phyloP scores from a whole-genome alignment of 2,329 filamentous ascomycete species.

The Cytospora mali region DNA sequence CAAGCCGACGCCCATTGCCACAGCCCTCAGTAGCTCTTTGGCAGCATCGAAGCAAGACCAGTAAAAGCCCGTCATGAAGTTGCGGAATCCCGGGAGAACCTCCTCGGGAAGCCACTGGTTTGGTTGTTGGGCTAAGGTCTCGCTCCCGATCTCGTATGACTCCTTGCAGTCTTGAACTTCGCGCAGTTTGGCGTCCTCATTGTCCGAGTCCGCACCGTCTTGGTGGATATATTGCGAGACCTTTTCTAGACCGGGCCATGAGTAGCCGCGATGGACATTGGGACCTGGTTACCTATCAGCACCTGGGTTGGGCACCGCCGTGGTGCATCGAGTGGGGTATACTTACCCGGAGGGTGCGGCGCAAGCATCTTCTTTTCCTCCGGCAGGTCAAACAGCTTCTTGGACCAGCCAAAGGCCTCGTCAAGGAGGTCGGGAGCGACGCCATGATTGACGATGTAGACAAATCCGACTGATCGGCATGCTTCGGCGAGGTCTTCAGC shows the following conservation, averaged over 20 bases:
- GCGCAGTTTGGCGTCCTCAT: conserved; percentile 25
- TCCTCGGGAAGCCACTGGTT: conserved; percentile 46
- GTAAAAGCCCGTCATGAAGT: conserved; percentile 38
- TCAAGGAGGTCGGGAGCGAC: conserved; percentile 40
- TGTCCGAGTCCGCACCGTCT: conserved; percentile 21
- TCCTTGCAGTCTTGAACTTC: conserved; percentile 35
- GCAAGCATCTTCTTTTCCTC: conserved; percentile 41
- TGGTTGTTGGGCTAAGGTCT: conserved; percentile 24
- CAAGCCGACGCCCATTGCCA: conserved; percentile 40
- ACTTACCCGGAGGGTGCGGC: conserved; percentile 37
- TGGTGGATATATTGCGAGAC: conserved; percentile 31
- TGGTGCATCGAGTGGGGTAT: conserved; percentile 1
- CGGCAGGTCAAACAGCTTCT: conserved; percentile 37
- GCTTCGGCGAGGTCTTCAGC: conserved; percentile 32
- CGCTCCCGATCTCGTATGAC: conserved; percentile 32
- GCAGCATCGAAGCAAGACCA: conserved; percentile 36
- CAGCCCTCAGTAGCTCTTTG: conserved; percentile 35
- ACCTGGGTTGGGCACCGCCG: conserved; percentile 15
- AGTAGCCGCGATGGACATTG: conserved; percentile 30
- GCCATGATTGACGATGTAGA: conserved; percentile 40
- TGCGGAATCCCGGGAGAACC: conserved; percentile 41
- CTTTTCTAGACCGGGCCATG: conserved; percentile 33
- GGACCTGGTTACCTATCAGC: conserved; percentile 18
- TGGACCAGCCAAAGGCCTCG: conserved; percentile 38
- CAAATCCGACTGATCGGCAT: conserved; percentile 39